Percentiles rank a stretch among this genome's conserved stretches.
Conservation (phyloP, 2,329 filamentous ascomycete genomes). For the Trichoderma semiorbis region DNA sequence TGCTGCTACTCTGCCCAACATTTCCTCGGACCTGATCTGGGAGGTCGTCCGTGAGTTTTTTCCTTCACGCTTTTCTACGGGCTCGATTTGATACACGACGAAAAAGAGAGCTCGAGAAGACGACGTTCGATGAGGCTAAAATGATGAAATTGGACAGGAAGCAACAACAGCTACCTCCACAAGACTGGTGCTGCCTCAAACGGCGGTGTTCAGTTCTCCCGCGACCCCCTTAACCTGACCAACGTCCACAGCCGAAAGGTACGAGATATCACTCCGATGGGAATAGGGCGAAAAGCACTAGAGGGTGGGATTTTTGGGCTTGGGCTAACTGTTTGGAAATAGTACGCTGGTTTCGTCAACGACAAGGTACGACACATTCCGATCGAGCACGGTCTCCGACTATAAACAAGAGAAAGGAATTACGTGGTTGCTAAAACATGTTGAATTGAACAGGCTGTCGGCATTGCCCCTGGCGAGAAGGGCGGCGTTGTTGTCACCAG, state of each 20-base stretch:
- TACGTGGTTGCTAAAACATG: neutral
- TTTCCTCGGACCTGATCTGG: constrained; percentile 92
- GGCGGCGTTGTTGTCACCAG: constrained; percentile 75
- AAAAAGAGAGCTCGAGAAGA: neutral
- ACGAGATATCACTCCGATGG: constrained; percentile 23
- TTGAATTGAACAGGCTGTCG: constrained; percentile 64
- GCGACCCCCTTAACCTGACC: constrained; percentile 87
- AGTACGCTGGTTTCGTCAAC: constrained; percentile 93
- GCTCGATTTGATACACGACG: neutral
- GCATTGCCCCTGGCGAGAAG: constrained; percentile 71
- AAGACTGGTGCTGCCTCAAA: constrained; percentile 73
- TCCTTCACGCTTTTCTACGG: neutral
- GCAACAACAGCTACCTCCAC: constrained; percentile 85
- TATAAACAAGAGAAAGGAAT: neutral
- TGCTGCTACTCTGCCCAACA: constrained; percentile 60
- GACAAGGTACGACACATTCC: constrained; percentile 64
- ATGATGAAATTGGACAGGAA: constrained; percentile 52
- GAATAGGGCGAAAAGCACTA: neutral
- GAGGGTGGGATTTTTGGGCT: no score
- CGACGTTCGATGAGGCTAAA: constrained; percentile 20
- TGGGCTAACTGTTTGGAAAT: constrained; percentile 36
- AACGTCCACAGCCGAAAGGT: constrained; percentile 94
- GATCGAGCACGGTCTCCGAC: neutral
- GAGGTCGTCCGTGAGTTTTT: constrained; percentile 81
- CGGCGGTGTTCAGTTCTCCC: constrained; percentile 86